phyloP scores from a whole-genome alignment of 2,329 filamentous ascomycete genomes.

The Diaporthe helianthi region DNA sequence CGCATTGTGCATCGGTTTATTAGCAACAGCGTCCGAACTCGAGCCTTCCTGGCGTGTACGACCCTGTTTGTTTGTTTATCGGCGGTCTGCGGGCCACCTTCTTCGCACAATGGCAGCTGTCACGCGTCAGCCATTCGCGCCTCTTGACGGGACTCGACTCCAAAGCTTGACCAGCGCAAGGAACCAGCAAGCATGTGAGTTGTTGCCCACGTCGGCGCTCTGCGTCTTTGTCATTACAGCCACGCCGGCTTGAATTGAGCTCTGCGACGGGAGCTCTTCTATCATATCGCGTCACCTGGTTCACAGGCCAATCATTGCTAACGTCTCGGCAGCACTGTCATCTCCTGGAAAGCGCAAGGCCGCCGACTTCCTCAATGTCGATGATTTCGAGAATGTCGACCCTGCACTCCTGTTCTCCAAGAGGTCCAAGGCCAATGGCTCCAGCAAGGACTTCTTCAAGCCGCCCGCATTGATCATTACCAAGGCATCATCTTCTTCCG shows the following conservation, averaged over 20 bases:
- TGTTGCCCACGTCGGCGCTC: background rate
- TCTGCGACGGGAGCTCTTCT: background rate
- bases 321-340: slow-evolving; percentile 47
- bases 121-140: slow-evolving; percentile 77
- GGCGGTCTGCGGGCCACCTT: background rate
- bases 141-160: slow-evolving; percentile 72
- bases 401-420: slow-evolving; percentile 61
- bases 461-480: slow-evolving; percentile 54
- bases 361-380: slow-evolving; percentile 54
- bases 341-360: slow-evolving; percentile 65
- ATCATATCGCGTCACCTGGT: background rate
- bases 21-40: background rate
- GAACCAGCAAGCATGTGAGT: slow-evolving; percentile 78
- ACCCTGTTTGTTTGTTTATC: slow-evolving; percentile 32
- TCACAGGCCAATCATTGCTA: slow-evolving; percentile 37
- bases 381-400: slow-evolving; percentile 69
- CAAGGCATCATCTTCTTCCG: slow-evolving; percentile 48
- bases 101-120: slow-evolving; percentile 58
- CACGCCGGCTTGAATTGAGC: background rate
- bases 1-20: slow-evolving; percentile 19
- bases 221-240: background rate
- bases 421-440: slow-evolving; percentile 60
- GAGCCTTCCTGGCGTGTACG: slow-evolving; percentile 9
- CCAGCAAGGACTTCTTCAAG: slow-evolving; percentile 56
- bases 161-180: slow-evolving; percentile 77